Conservation (phyloP, 1,139 yeast species). For the Yamadazyma membranifaciens region DNA sequence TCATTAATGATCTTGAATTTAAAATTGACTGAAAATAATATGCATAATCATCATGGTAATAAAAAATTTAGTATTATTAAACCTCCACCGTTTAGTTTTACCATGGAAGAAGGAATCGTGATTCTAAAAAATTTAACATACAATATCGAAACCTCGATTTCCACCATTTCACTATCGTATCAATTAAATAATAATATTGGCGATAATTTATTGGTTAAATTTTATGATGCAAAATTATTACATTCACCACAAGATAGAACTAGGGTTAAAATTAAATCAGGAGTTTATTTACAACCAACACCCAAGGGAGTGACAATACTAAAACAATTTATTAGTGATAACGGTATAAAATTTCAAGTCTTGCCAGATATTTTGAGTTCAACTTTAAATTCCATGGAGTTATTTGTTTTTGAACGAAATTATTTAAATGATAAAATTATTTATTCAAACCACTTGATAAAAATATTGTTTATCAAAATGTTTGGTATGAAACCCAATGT, state of each 20-base stretch:
- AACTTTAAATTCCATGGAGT: conserved; percentile 66
- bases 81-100: conserved; percentile 52
- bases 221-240: conserved; percentile 64
- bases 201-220: conserved; percentile 45
- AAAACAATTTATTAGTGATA: conserved; percentile 54
- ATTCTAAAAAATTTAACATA: conserved; percentile 51
- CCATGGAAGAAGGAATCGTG: conserved; percentile 48
- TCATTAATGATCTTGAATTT: conserved; percentile 52
- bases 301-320: conserved; percentile 85
- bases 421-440: conserved; percentile 58
- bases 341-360: conserved; percentile 46
- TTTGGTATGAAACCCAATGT: conserved; percentile 70
- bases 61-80: conserved; percentile 16
- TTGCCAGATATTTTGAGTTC: conserved; percentile 46
- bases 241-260: conserved; percentile 81
- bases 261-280: conserved; percentile 39
- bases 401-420: conserved; percentile 69
- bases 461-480: conserved; percentile 59
- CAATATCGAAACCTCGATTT: conserved; percentile 44
- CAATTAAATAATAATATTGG: conserved; percentile 56
- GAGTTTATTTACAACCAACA: conserved; percentile 67
- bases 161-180: conserved; percentile 62
- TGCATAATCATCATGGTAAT: background rate
- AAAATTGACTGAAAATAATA: conserved; percentile 27
- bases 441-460: conserved; percentile 64